Conservation (phyloP, 2,329 filamentous ascomycete genomes). For the Tolypocladium ophioglossoides region DNA sequence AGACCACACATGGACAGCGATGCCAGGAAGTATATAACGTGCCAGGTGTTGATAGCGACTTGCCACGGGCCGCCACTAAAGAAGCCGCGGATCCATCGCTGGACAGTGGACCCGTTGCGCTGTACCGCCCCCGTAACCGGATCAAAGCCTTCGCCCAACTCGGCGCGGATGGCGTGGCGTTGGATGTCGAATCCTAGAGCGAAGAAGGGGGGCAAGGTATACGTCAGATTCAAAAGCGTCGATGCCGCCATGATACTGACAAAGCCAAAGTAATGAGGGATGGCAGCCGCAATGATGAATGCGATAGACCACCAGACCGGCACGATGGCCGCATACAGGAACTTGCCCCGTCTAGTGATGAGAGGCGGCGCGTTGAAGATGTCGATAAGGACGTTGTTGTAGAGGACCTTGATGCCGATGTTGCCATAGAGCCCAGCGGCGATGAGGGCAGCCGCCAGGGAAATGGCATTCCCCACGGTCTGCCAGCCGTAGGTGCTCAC, state of each 20-base stretch:
- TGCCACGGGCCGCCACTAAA: conserved; percentile 3
- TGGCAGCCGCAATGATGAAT: conserved; percentile 41
- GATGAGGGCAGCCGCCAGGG: conserved; percentile 31
- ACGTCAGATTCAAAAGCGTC: conserved; percentile 48
- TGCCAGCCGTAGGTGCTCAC: conserved; percentile 31
- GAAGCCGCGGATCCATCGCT: conserved; percentile 4
- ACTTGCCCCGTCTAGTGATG: conserved; percentile 34
- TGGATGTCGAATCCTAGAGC: conserved; percentile 9
- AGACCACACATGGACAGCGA: conserved; percentile 7
- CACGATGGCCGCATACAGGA: conserved; percentile 36
- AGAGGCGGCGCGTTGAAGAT: conserved; percentile 38
- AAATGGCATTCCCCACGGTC: conserved; percentile 32
- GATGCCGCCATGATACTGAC: conserved; percentile 39
- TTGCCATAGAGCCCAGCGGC: conserved; percentile 40
- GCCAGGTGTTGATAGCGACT: conserved; percentile 2
- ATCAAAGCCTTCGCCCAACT: conserved; percentile 9
- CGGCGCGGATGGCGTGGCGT: conserved; percentile 6
- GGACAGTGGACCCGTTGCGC: conserved; percentile 1
- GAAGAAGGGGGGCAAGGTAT: conserved; percentile 40
- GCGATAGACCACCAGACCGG: conserved; percentile 48
- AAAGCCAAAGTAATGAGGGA: conserved; percentile 40
- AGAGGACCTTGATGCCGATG: conserved; percentile 43
- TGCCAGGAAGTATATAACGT: conserved; percentile 6
- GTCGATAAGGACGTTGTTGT: conserved; percentile 41
- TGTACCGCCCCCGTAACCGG: conserved; percentile 3